Percentiles rank a stretch among this genome's conserved stretches.
Evolutionary conservation across 306 rosid species (phyloP).

Genomic region (Pterocarpus macrocarpus): DNA sequence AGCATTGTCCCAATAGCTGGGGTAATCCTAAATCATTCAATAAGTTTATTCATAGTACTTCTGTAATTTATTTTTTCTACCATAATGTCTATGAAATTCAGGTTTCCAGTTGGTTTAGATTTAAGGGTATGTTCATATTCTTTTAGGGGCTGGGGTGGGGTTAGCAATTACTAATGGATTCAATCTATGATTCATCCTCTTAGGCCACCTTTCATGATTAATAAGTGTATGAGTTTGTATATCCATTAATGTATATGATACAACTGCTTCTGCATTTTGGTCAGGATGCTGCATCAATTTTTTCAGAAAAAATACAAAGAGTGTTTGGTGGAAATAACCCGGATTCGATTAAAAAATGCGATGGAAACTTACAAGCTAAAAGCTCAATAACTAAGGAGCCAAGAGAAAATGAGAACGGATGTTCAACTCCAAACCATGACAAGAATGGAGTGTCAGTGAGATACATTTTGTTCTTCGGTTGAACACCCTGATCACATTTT

Average conservation of each 20-base stretch:
- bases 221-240: slow-evolving; percentile 14
- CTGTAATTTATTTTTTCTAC: not conserved
- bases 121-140: slow-evolving; percentile 26
- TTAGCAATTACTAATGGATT: slow-evolving; percentile 16
- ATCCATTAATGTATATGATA: slow-evolving; percentile 1
- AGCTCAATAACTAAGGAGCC: slow-evolving; percentile 26
- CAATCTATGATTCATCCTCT: not conserved
- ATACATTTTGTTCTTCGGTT: slow-evolving; percentile 46
- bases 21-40: slow-evolving; percentile 46
- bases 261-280: slow-evolving; percentile 31
- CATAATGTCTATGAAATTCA: slow-evolving; percentile 15
- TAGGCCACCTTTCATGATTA: slow-evolving; percentile 21
- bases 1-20: not conserved
- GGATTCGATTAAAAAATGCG: slow-evolving; percentile 26
- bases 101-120: slow-evolving; percentile 16
- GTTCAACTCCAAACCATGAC: slow-evolving; percentile 35
- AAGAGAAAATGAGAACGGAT: slow-evolving; percentile 39
- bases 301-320: slow-evolving; percentile 43
- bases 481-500: slow-evolving; percentile 36
- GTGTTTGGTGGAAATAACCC: slow-evolving; percentile 32
- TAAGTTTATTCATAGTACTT: not conserved
- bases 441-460: slow-evolving; percentile 47
- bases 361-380: slow-evolving; percentile 43
- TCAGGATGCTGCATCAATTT: slow-evolving; percentile 54
- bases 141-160: slow-evolving; percentile 2